A percentile compares a stretch with the other conserved stretches of the same genome.
Conservation (phyloP, 495 filamentous ascomycete species). For the Antarctomyces pellizariae region DNA sequence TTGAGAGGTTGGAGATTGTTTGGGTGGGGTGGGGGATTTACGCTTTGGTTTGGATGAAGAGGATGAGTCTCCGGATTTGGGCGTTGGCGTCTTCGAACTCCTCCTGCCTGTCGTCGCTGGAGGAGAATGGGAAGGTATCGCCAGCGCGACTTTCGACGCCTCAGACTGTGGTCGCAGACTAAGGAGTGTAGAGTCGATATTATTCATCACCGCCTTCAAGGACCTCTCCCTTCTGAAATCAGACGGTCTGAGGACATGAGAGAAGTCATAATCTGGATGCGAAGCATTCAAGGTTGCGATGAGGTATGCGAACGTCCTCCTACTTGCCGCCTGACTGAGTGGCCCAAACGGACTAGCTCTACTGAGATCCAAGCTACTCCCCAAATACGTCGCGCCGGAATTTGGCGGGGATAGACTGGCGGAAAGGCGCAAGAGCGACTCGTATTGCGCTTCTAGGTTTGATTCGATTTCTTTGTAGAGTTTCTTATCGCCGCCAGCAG, state of each 20-base stretch:
- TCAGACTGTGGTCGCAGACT: conserved; percentile 58
- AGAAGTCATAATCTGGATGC: conserved; percentile 96
- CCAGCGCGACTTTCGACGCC: no score
- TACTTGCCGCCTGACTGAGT: conserved; percentile 62
- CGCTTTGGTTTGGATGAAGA: no score
- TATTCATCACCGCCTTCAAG: conserved; percentile 54
- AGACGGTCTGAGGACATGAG: conserved; percentile 59
- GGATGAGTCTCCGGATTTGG: no score
- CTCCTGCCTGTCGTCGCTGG: no score
- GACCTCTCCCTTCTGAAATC: conserved; percentile 69
- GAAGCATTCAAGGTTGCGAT: conserved; percentile 96
- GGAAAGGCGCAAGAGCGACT: conserved; percentile 59
- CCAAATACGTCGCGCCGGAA: conserved; percentile 22
- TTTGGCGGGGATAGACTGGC: conserved; percentile 62
- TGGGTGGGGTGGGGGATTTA: no score
- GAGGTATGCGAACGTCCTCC: conserved; percentile 81
- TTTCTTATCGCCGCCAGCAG: conserved; percentile 76
- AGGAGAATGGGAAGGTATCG: no score
- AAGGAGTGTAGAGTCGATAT: conserved; percentile 61
- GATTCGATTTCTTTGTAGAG: conserved; percentile 86
- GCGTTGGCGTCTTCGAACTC: no score
- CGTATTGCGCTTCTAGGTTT: conserved; percentile 70
- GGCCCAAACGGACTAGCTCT: conserved; percentile 79
- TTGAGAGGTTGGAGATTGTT: no score
- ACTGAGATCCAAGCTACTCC: conserved; percentile 44